These are phyloP conservation scores for Umbelopsis isabellina DNA, from an alignment of 192 early-diverging fungal genomes.

Conservation along the genomic window DNA sequence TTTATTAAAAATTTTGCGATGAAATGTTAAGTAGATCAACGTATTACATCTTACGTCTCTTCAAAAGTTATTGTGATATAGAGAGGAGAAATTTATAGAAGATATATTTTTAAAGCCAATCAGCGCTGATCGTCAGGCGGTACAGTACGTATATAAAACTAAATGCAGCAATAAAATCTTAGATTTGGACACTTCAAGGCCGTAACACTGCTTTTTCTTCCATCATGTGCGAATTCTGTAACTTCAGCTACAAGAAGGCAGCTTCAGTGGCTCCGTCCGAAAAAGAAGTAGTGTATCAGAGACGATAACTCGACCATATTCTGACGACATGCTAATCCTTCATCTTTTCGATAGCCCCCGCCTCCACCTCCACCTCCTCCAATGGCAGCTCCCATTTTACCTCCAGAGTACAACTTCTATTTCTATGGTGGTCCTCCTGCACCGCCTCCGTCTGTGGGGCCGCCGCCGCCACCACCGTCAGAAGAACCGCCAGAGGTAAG, in stretches of 20 bases:
- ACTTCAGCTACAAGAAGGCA: conserved; percentile 12
- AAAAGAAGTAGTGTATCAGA: neutral
- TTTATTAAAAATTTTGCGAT: too few species aligned
- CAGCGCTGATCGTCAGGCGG: too few species aligned
- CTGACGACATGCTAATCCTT: neutral
- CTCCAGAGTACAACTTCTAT: conserved; percentile 12
- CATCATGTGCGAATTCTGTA: conserved; percentile 18
- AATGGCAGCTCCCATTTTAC: neutral
- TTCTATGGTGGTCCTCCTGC: neutral
- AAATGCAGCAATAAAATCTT: too few species aligned
- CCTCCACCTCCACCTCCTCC: neutral
- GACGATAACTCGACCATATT: too few species aligned
- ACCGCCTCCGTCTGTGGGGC: neutral
- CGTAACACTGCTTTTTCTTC: neutral
- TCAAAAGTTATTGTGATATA: too few species aligned
- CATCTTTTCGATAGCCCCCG: neutral
- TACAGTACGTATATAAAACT: too few species aligned
- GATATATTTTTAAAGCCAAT: too few species aligned
- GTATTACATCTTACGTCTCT: too few species aligned
- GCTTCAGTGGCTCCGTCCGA: neutral
- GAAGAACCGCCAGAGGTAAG: neutral
- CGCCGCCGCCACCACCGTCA: neutral
- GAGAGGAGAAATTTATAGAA: too few species aligned
- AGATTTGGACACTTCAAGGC: too few species aligned
- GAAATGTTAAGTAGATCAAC: too few species aligned